phyloP scores from a whole-genome alignment of 495 filamentous ascomycete species.

The Hypoxylon subgilvum region DNA sequence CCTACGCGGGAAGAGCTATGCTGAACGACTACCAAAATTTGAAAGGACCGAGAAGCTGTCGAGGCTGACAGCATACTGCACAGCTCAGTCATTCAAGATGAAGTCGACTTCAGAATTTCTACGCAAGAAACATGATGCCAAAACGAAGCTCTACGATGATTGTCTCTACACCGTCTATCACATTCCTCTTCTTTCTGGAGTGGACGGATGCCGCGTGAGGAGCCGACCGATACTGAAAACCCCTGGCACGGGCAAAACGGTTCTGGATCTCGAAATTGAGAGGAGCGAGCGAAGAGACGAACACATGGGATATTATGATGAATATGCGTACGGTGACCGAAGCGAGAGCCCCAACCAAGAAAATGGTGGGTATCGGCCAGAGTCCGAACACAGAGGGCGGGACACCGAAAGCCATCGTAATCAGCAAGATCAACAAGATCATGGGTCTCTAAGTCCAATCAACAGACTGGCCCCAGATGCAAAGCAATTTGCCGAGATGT shows the following conservation, averaged over 20 bases:
- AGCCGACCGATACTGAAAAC: constrained; percentile 91
- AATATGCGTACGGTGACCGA: constrained; percentile 43
- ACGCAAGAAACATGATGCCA: constrained; percentile 84
- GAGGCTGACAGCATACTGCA: constrained; percentile 94
- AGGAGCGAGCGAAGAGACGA: constrained; percentile 87
- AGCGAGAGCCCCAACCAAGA: constrained; percentile 22
- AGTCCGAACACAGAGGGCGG: constrained; percentile 14
- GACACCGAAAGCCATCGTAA: constrained; percentile 28
- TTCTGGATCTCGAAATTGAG: constrained; percentile 96
- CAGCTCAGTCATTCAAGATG: constrained; percentile 90
- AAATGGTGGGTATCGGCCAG: constrained; percentile 20
- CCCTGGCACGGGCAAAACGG: constrained; percentile 82
- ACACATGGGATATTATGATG: constrained; percentile 77
- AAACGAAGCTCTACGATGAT: constrained; percentile 98
- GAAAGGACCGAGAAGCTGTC: constrained; percentile 85
- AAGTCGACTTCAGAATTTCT: constrained; percentile 85
- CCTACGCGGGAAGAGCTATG: constrained; percentile 86
- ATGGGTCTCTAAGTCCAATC: constrained; percentile 46
- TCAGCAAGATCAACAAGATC: constrained; percentile 36
- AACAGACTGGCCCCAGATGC: constrained; percentile 67
- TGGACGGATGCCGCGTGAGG: constrained; percentile 81
- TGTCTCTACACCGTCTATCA: constrained; percentile 97
- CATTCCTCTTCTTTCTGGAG: constrained; percentile 81
- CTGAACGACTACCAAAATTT: constrained; percentile 90
- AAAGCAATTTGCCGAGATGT: constrained; percentile 89